Evolutionary conservation across 2,329 filamentous ascomycete species (phyloP).

Genomic region (Pseudogymnoascus sp.): DNA sequence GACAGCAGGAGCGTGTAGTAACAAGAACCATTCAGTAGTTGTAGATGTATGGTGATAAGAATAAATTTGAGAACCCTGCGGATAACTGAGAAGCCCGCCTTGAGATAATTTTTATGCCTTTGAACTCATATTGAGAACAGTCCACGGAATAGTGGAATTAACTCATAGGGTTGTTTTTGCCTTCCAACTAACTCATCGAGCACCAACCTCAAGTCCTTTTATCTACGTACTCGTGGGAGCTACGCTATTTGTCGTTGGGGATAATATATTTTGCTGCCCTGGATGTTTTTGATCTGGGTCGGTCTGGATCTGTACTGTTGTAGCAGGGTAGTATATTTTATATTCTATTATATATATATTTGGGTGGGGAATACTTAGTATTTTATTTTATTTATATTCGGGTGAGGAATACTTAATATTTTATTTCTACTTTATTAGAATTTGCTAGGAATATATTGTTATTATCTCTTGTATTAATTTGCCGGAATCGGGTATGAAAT

Average conservation of each 20-base stretch:
- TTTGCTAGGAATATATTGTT: background rate
- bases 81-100: background rate
- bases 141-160: too few species aligned
- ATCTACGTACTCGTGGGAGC: background rate
- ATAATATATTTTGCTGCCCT: background rate
- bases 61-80: background rate
- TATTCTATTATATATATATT: too few species aligned
- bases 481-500: too few species aligned
- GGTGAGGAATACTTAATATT: too few species aligned
- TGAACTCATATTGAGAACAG: too few species aligned
- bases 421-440: background rate
- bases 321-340: too few species aligned
- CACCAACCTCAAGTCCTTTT: background rate
- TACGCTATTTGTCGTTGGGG: background rate
- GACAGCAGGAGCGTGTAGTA: background rate
- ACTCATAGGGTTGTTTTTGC: background rate
- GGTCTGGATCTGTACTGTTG: too few species aligned
- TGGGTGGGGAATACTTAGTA: too few species aligned
- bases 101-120: background rate
- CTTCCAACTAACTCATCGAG: background rate
- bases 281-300: too few species aligned
- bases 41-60: background rate
- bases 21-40: background rate
- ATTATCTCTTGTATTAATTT: background rate
- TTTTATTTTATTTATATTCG: too few species aligned